Percentiles rank a stretch among this genome's conserved stretches.
These are phyloP conservation scores for Sporothrix phasma DNA, from an alignment of 2,329 filamentous ascomycete species.

Conservation along the genomic window DNA sequence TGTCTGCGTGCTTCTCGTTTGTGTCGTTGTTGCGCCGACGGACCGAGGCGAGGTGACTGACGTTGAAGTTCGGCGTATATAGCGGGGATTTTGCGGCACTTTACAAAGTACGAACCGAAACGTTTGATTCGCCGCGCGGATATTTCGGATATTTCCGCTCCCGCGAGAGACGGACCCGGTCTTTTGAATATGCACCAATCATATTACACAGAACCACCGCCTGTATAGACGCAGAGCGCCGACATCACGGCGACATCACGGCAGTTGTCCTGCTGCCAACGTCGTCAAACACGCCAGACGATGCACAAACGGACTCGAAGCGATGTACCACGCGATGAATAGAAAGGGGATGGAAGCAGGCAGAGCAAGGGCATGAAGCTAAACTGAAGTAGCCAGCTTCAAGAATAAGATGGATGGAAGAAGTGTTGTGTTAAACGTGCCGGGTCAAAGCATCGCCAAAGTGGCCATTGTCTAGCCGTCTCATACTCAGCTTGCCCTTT, in stretches of 20 bases:
- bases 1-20: neutral
- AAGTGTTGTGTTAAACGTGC: too few species aligned
- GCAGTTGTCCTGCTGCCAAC: neutral
- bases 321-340: too few species aligned
- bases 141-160: neutral
- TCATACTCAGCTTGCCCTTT: constrained; percentile 6
- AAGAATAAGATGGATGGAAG: too few species aligned
- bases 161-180: rapidly evolving
- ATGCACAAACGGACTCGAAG: neutral
- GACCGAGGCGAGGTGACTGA: neutral
- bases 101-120: neutral
- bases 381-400: too few species aligned
- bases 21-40: neutral
- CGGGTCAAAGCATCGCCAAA: too few species aligned
- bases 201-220: neutral
- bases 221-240: neutral
- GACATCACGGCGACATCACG: neutral
- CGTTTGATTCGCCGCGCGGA: neutral
- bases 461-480: constrained; percentile 10
- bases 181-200: neutral
- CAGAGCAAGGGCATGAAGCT: neutral
- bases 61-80: neutral
- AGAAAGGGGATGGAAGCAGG: neutral
- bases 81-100: neutral
- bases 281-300: neutral